Percentiles rank a stretch among this genome's conserved stretches.
Evolutionary conservation across 345 rosid species (phyloP).

Genomic region (Gossypium anomalum): DNA sequence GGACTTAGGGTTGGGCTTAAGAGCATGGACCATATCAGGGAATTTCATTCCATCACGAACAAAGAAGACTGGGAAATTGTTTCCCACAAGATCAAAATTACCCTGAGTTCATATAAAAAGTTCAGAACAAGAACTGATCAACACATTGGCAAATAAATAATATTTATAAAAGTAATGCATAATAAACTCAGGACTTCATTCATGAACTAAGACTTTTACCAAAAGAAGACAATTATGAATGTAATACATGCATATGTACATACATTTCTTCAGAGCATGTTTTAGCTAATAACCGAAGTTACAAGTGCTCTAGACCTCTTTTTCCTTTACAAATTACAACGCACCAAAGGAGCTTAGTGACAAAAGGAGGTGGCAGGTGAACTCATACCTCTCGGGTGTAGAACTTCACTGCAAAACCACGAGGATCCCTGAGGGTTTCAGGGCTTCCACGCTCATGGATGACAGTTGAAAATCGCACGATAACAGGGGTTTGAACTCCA

Average conservation of each 20-base stretch:
- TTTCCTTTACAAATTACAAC: not conserved
- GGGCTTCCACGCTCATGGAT: constrained; percentile 99
- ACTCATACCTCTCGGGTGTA: constrained; percentile 89
- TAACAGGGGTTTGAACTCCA: constrained; percentile 93
- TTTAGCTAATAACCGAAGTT: not conserved
- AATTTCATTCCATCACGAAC: constrained; percentile 94
- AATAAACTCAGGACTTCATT: not conserved
- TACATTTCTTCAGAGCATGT: not conserved
- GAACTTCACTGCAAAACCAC: constrained; percentile 97
- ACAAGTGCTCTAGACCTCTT: not conserved
- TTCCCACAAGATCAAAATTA: constrained; percentile 97
- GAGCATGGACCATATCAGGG: constrained; percentile 90
- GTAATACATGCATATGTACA: not conserved
- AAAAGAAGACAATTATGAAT: not conserved
- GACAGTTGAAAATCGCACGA: constrained; percentile 95
- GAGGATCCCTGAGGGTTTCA: constrained; percentile 94
- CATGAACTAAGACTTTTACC: not conserved
- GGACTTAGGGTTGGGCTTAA: constrained; percentile 96
- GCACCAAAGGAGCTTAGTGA: not conserved
- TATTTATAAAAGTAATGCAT: not conserved
- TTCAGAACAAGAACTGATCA: not conserved
- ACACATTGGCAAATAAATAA: not conserved
- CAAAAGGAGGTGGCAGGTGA: not conserved
- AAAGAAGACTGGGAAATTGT: constrained; percentile 96
- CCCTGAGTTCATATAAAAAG: constrained; percentile 46